A percentile compares a stretch with the other conserved stretches of the same genome.
phyloP scores from a whole-genome alignment of 371 early-diverging fungal genomes.

The Dinochytrium kinnereticum region DNA sequence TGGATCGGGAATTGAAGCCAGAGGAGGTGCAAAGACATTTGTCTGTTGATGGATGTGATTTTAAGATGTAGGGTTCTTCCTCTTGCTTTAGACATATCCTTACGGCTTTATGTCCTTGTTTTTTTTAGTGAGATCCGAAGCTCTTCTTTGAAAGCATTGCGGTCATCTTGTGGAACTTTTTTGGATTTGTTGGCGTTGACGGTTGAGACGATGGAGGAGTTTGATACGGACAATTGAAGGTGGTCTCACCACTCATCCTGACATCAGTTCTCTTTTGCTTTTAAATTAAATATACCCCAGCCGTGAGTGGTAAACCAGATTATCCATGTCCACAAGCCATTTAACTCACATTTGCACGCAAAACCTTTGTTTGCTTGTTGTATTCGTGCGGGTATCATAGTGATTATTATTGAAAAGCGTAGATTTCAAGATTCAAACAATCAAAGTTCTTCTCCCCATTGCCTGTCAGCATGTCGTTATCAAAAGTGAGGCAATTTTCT shows the following conservation, averaged over 20 bases:
- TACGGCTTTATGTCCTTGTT: not conserved
- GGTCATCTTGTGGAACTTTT: slow-evolving; percentile 21
- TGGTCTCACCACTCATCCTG: no score
- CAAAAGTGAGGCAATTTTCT: slow-evolving; percentile 46
- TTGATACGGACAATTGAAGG: slow-evolving; percentile 37
- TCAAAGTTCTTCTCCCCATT: slow-evolving; percentile 37
- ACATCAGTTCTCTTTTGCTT: no score
- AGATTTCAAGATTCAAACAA: slow-evolving; percentile 44
- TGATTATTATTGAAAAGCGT: slow-evolving; percentile 38
- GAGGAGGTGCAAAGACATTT: slow-evolving; percentile 8
- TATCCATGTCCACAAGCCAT: no score
- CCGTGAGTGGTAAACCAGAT: no score
- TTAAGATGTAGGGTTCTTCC: slow-evolving; percentile 14
- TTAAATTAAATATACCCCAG: no score
- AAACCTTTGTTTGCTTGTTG: no score
- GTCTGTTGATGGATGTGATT: slow-evolving; percentile 15
- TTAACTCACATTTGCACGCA: no score
- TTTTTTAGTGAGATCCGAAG: slow-evolving; percentile 18
- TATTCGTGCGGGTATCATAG: no score
- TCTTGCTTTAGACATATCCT: no score
- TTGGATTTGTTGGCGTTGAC: slow-evolving; percentile 25
- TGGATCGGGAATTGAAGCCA: slow-evolving; percentile 30
- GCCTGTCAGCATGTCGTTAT: slow-evolving; percentile 44
- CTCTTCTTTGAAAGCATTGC: slow-evolving; percentile 16
- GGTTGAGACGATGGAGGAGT: slow-evolving; percentile 32